These are phyloP conservation scores for Rhododendron kiyosumense DNA, from an alignment of 148 eudicot genomes.

Conservation along the genomic window DNA sequence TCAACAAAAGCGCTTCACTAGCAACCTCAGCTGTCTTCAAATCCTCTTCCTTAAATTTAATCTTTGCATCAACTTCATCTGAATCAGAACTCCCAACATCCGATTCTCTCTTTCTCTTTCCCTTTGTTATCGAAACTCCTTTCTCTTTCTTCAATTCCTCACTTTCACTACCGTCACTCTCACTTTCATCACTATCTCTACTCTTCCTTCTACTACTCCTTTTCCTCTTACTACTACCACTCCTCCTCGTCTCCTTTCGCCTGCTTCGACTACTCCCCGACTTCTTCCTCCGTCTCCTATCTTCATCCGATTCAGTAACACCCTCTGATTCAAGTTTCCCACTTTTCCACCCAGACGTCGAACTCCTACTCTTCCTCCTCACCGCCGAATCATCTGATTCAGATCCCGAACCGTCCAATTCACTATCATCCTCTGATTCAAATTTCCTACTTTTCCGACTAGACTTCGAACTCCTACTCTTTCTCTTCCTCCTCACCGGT, in stretches of 20 bases:
- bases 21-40: slow-evolving; percentile 26
- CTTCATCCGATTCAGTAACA: slow-evolving; percentile 36
- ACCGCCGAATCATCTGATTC: slow-evolving; percentile 32
- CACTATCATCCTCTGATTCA: slow-evolving; percentile 24
- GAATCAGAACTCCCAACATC: slow-evolving; percentile 21
- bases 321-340: slow-evolving; percentile 25
- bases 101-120: slow-evolving; percentile 34
- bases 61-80: slow-evolving; percentile 27
- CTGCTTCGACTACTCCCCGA: slow-evolving; percentile 24
- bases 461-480: slow-evolving; percentile 30
- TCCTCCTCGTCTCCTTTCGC: slow-evolving; percentile 30
- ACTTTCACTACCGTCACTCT: slow-evolving; percentile 23
- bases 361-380: slow-evolving; percentile 32
- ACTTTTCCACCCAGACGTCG: slow-evolving; percentile 36
- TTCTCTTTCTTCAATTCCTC: slow-evolving; percentile 34
- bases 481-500: slow-evolving; percentile 32
- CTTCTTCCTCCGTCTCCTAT: slow-evolving; percentile 32
- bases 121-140: slow-evolving; percentile 23
- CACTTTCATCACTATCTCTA: slow-evolving; percentile 17
- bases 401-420: slow-evolving; percentile 22
- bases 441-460: slow-evolving; percentile 33
- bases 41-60: slow-evolving; percentile 19
- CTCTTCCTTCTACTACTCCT: slow-evolving; percentile 30
- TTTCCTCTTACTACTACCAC: slow-evolving; percentile 24
- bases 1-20: slow-evolving; percentile 48